Evolutionary conservation across 2,329 filamentous ascomycete genomes (phyloP).

Genomic region (Tolypocladium cylindrosporum): DNA sequence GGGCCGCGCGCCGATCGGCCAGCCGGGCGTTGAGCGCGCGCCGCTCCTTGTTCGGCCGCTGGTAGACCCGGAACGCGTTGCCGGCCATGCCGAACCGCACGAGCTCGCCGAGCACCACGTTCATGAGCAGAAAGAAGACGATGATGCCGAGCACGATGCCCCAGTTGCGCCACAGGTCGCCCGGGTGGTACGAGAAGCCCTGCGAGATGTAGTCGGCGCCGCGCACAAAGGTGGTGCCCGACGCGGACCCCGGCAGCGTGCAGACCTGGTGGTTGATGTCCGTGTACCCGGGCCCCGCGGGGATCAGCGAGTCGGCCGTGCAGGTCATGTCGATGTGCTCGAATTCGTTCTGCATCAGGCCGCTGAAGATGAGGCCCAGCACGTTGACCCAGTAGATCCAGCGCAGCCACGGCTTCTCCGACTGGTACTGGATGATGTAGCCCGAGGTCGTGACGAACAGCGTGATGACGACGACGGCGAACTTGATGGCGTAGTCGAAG

Average conservation of each 20-base stretch:
- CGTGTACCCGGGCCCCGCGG: constrained; percentile 58
- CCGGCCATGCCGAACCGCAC: constrained; percentile 72
- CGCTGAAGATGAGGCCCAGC: constrained; percentile 63
- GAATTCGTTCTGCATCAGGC: constrained; percentile 85
- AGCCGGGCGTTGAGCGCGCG: constrained; percentile 56
- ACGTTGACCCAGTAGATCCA: constrained; percentile 77
- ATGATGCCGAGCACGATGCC: constrained; percentile 73
- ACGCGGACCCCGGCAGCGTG: constrained; percentile 61
- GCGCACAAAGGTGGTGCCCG: constrained; percentile 53
- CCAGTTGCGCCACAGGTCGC: constrained; percentile 73
- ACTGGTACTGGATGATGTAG: constrained; percentile 73
- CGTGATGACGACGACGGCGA: constrained; percentile 69
- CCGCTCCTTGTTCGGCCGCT: constrained; percentile 58
- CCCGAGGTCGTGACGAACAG: constrained; percentile 74
- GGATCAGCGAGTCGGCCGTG: constrained; percentile 56
- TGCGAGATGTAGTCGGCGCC: constrained; percentile 60
- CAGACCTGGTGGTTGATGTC: constrained; percentile 71
- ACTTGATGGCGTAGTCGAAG: constrained; percentile 79
- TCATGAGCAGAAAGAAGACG: constrained; percentile 62
- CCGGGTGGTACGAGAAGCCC: constrained; percentile 55
- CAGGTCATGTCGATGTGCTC: constrained; percentile 59
- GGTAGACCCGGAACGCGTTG: constrained; percentile 70
- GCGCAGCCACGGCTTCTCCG: constrained; percentile 63
- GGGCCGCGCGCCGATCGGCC: constrained; percentile 45
- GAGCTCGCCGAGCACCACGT: constrained; percentile 69